Percentiles rank a stretch among this genome's conserved stretches.
Evolutionary conservation across 352 stramenopile genomes (phyloP).

Genomic region (Poterioochromonas sp.): DNA sequence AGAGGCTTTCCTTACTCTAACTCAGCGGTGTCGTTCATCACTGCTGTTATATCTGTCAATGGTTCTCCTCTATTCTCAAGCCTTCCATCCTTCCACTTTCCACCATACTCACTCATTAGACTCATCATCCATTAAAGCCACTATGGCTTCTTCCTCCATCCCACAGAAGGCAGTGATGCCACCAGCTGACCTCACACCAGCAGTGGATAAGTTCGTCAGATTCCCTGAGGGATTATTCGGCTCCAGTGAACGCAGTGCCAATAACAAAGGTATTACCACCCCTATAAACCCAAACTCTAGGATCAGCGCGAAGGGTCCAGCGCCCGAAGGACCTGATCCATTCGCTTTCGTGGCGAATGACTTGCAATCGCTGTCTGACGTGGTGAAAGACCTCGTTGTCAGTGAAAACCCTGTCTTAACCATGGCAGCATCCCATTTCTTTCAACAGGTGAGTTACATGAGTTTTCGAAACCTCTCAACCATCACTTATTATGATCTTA

Average conservation of each 20-base stretch:
- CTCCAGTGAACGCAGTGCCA: background rate
- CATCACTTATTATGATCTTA: background rate
- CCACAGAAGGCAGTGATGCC: conserved; percentile 1
- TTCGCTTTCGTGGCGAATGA: conserved; percentile 77
- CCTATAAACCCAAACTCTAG: background rate
- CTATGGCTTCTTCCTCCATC: too few species aligned
- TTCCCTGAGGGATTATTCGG: background rate
- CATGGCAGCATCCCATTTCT: conserved; percentile 89
- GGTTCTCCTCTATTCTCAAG: too few species aligned
- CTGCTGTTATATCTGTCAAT: too few species aligned
- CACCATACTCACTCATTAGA: too few species aligned
- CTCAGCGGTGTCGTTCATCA: too few species aligned
- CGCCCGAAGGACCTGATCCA: conserved; percentile 55
- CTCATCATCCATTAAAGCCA: too few species aligned
- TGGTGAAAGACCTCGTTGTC: conserved; percentile 91
- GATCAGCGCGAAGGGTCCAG: conserved; percentile 12
- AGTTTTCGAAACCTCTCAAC: background rate
- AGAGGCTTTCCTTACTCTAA: too few species aligned
- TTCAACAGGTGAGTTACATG: conserved; percentile 76
- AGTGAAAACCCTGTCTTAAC: conserved; percentile 93
- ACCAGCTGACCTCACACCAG: conserved; percentile 25
- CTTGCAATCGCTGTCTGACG: conserved; percentile 83
- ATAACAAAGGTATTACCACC: too few species aligned
- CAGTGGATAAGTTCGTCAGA: conserved; percentile 29
- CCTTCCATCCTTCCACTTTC: too few species aligned